phyloP scores from a whole-genome alignment of 345 rosid genomes.

The Raphanus sativus region DNA sequence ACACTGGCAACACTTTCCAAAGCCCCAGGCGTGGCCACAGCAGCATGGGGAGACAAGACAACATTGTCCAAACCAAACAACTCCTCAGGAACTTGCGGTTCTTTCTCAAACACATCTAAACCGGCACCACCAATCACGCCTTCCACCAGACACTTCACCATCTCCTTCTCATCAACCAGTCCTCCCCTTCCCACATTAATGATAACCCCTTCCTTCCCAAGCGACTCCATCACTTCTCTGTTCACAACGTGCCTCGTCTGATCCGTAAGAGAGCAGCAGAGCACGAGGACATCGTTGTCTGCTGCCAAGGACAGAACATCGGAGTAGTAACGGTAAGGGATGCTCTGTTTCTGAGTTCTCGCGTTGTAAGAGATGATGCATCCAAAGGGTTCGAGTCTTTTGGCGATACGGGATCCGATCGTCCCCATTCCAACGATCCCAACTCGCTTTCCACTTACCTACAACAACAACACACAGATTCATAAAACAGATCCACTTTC shows the following conservation, averaged over 20 bases:
- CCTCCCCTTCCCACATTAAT: constrained; percentile 37
- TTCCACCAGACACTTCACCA: constrained; percentile 51
- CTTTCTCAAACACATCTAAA: constrained; percentile 79
- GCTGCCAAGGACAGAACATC: constrained; percentile 34
- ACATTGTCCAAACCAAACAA: constrained; percentile 60
- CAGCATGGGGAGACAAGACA: constrained; percentile 68
- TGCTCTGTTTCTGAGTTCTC: constrained; percentile 21
- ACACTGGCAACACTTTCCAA: constrained; percentile 41
- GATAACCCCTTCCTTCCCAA: constrained; percentile 34
- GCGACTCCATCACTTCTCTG: constrained; percentile 36
- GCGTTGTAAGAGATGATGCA: constrained; percentile 34
- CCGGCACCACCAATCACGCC: constrained; percentile 79
- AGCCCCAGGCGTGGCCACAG: constrained; percentile 56
- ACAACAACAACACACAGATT: not conserved
- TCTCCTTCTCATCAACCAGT: constrained; percentile 47
- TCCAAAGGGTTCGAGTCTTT: constrained; percentile 32
- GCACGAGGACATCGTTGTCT: constrained; percentile 27
- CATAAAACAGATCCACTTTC: not conserved
- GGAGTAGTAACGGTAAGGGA: constrained; percentile 12
- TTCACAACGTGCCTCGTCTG: constrained; percentile 32
- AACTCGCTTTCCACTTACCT: constrained; percentile 38
- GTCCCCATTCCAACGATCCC: constrained; percentile 37
- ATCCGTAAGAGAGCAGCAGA: constrained; percentile 30
- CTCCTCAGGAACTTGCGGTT: constrained; percentile 59
- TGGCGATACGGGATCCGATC: constrained; percentile 25